Base-by-base conservation (phyloP, 805 yeast species). In the Grigorovia yakushimaensis region DNA sequence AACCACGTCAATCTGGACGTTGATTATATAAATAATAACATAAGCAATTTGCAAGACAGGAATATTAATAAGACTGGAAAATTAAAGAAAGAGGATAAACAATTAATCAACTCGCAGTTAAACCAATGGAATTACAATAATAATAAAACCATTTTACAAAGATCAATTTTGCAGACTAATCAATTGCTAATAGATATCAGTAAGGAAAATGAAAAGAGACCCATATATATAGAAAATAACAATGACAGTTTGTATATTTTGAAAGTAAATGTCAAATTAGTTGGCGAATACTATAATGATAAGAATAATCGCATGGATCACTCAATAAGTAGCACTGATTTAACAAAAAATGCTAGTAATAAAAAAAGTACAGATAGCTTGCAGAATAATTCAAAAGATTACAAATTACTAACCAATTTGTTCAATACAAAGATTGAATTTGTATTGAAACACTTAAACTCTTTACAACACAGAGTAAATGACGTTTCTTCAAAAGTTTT, bases 401-500 rank as follows among this genome's bases (percentile, higher is more conserved):
- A 20, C 13, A 33, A 33, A 33, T 13, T 95, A 1, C 68, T 86
- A 21, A 79, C 94, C 0, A 74, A 79, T 42, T 66, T 91, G 19
- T 67, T 91, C 37, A 84, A 80, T 47, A 80, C 80, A 41, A 85
- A 85, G 57, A 72, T 91, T 19, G 56, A 69, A 11, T 82, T 78
- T 50, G 82, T 83, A 18, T 65, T 77, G 10, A 78, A 77, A 53
- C 96, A 89, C 60, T 68, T 91, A 44, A 57, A 68, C 7, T 78
- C 88, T 17, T 69, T 94, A 51, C 79, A 81, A 52, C 93, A 82
- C 44, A 76, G 99, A 55, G 82, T 93, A 15, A 93, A 84, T 53
- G 96, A 94, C 57, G 87, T 93, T 0, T 77, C 91, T 0, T 89
- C 98, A 2, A 91, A 91, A 57, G 97, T 93, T 1, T 81, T 93